phyloP scores from a whole-genome alignment of 2,329 filamentous ascomycete genomes.

The Thielaviopsis populi region DNA sequence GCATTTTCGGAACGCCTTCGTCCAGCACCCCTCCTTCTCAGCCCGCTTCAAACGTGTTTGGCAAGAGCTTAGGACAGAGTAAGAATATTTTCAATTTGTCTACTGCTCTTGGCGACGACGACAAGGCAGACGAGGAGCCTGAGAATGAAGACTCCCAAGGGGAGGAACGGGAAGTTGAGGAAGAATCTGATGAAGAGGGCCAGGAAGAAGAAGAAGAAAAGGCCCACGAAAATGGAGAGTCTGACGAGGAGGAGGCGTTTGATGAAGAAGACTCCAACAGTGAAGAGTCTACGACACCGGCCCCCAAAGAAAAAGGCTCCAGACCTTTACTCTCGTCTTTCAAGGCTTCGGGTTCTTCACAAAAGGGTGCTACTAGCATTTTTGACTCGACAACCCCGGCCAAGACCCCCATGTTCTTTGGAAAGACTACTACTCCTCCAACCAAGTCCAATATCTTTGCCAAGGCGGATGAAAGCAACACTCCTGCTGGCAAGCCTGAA shows the following conservation, averaged over 20 bases:
- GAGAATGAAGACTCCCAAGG: not conserved
- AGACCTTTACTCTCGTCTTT: not conserved
- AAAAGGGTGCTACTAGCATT: not conserved
- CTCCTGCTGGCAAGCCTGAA: not conserved
- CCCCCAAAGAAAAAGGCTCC: conserved; percentile 5
- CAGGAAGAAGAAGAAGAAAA: not conserved
- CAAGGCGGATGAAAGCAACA: not conserved
- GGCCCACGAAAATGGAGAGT: conserved; percentile 4
- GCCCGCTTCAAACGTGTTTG: conserved; percentile 10
- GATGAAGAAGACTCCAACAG: not conserved
- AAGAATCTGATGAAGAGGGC: conserved; percentile 2
- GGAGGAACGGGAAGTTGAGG: not conserved
- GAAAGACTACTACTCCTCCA: not conserved
- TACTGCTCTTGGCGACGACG: not conserved
- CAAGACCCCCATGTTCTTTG: conserved; percentile 10
- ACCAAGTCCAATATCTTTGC: conserved; percentile 8
- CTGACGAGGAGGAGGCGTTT: not conserved
- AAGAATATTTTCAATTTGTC: conserved; percentile 11
- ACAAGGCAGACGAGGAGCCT: not conserved
- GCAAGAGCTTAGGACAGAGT: conserved; percentile 4
- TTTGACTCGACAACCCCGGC: conserved; percentile 8
- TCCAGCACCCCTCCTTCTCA: conserved; percentile 1
- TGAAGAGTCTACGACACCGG: conserved; percentile 22
- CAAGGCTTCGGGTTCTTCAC: not conserved
- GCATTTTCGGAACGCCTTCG: conserved; percentile 18